Evolutionary conservation across 2,329 filamentous ascomycete genomes (phyloP).

Genomic region (Xylariaceae sp.): DNA sequence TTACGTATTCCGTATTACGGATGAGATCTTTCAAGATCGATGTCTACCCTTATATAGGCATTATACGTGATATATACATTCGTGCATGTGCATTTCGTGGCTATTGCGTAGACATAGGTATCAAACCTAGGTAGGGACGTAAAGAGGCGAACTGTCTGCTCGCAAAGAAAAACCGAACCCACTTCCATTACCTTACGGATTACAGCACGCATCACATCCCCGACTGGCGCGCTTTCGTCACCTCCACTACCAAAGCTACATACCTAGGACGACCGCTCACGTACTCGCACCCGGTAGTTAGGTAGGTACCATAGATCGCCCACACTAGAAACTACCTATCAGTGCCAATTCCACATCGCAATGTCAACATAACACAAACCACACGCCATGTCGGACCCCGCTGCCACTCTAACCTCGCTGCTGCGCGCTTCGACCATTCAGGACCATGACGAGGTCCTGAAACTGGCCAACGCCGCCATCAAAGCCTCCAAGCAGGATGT

Average conservation of each 20-base stretch:
- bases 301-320: background rate
- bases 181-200: background rate
- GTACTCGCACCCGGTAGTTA: background rate
- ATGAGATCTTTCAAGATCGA: background rate
- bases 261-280: background rate
- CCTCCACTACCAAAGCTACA: background rate
- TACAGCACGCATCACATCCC: background rate
- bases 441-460: constrained; percentile 70
- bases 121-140: background rate
- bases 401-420: constrained; percentile 48
- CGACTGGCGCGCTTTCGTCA: background rate
- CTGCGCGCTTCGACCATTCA: constrained; percentile 52
- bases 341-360: background rate
- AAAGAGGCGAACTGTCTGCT: background rate
- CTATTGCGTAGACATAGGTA: too few species aligned
- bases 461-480: constrained; percentile 55
- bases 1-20: background rate
- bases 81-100: background rate
- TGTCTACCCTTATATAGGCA: background rate
- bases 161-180: background rate
- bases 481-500: constrained; percentile 52
- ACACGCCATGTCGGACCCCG: constrained; percentile 38
- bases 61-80: background rate
- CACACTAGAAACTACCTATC: background rate
- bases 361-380: constrained; percentile 8